Percentiles rank a stretch among this genome's conserved stretches.
Conservation (phyloP, 2,329 filamentous ascomycete species). For the Epichloe gansuensis region DNA sequence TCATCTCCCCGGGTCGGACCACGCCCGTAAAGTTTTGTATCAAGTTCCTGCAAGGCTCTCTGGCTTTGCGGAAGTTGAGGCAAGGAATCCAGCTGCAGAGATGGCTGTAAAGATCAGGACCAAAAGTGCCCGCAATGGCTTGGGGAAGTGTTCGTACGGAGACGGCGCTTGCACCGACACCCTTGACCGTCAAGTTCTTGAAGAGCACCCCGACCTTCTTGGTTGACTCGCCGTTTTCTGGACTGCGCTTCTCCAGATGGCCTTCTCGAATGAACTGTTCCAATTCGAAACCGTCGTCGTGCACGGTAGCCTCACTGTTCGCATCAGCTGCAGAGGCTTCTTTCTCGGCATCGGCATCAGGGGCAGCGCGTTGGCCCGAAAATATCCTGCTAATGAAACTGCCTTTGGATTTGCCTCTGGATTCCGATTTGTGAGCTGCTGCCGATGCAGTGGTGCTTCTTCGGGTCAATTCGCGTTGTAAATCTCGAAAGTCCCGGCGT, state of each 20-base stretch:
- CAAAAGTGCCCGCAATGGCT: slow-evolving; percentile 65
- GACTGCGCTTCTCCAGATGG: slow-evolving; percentile 58
- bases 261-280: slow-evolving; percentile 60
- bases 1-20: slow-evolving; percentile 24
- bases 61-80: neutral
- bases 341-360: slow-evolving; percentile 5
- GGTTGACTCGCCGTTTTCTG: slow-evolving; percentile 38
- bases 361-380: neutral
- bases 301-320: slow-evolving; percentile 1
- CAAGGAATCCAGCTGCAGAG: slow-evolving; percentile 29
- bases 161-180: slow-evolving; percentile 50
- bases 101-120: slow-evolving; percentile 61
- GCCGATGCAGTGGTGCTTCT: slow-evolving; percentile 7
- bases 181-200: slow-evolving; percentile 64
- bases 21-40: slow-evolving; percentile 20
- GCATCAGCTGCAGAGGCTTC: neutral
- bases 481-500: slow-evolving; percentile 10
- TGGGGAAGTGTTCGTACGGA: slow-evolving; percentile 63
- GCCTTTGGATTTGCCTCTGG: neutral
- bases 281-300: slow-evolving; percentile 51
- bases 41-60: slow-evolving; percentile 1
- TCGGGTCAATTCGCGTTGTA: slow-evolving; percentile 13
- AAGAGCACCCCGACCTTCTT: slow-evolving; percentile 71
- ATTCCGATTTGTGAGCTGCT: neutral
- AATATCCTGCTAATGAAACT: slow-evolving; percentile 2